Evolutionary conservation across 805 yeast genomes (phyloP), one percentile per base, ranked within the genome.

Genomic region (Ogataea paraovalis): DNA sequence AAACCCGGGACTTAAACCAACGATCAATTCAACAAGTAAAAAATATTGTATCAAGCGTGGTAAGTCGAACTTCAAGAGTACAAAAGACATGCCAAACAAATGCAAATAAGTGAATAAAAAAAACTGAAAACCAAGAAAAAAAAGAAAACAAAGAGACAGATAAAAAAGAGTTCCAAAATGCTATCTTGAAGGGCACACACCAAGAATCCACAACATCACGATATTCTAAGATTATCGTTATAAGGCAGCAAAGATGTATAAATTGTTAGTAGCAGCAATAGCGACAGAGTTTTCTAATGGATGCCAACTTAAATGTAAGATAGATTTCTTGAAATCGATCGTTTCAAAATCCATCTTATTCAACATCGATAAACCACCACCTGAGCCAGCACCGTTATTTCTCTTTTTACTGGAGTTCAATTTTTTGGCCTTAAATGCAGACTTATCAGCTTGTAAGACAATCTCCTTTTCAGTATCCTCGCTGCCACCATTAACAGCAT

Each of bases 251-350:
- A 87, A 87, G 51, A 87, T 85, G 70, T 85, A 87, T 58, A 88
- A 77, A 71, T 94, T 94, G 73, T 94, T 95, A 20, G 99, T 94
- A 18, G 99, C 98, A 42, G 98, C 98, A 62, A 94, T 87, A 39
- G 99, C 99, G 57, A 94, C 96, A 44, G 94, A 83, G 71, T 94
- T 89, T 71, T 95, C 99, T 57, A 75, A 76, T 54, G 99, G 99
- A 74, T 94, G 99, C 99, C 99, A 94, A 66, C 97, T 89, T 68
- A 90, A 76, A 70, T 94, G 98, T 68, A 92, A 75, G 51, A 94
- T 91, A 68, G 88, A 85, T 76, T 91, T 92, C 69, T 91, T 89
- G 74, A 91, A 94, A 70, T 95, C 98, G 56, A 91, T 87, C 55
- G 82, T 78, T 61, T 83, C 90, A 60, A 82, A 76, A 62, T 85